phyloP scores from a whole-genome alignment of 768 basidiomycete species.

The Lactarius quietus region DNA sequence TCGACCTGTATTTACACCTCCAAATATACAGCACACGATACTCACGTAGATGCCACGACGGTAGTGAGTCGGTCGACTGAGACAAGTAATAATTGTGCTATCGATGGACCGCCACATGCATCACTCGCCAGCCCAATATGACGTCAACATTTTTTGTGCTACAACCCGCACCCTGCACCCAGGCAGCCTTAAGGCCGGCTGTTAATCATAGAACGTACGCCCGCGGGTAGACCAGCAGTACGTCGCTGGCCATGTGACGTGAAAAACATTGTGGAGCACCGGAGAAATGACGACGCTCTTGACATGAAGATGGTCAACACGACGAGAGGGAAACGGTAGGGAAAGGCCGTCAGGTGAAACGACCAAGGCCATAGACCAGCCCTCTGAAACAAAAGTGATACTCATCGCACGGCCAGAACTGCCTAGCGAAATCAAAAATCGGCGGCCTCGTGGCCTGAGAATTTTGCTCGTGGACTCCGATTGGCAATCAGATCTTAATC shows the following conservation, averaged over 20 bases:
- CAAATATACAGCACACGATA: not conserved
- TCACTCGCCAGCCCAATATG: not conserved
- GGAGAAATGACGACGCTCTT: not conserved
- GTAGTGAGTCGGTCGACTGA: too few relatives aligned
- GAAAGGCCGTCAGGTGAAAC: too few relatives aligned
- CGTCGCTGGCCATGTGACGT: not conserved
- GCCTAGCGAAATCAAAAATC: constrained; percentile 47
- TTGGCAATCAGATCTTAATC: too few relatives aligned
- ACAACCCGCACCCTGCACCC: not conserved
- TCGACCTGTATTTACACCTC: not conserved
- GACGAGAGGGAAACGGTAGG: constrained; percentile 2
- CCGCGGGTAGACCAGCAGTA: not conserved
- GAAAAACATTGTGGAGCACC: not conserved
- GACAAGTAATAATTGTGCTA: not conserved
- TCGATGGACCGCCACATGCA: not conserved
- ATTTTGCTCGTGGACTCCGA: too few relatives aligned
- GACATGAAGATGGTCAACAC: not conserved
- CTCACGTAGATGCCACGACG: not conserved
- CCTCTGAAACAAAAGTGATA: too few relatives aligned
- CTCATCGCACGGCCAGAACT: constrained; percentile 29
- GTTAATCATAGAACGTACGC: not conserved
- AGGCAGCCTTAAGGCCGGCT: not conserved
- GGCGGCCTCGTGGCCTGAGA: constrained; percentile 46
- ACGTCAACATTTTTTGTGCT: constrained; percentile 1
- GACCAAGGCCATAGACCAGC: too few relatives aligned